These are phyloP conservation scores for Glycine tomentella DNA, from an alignment of 306 rosid genomes.

Conservation along the genomic window DNA sequence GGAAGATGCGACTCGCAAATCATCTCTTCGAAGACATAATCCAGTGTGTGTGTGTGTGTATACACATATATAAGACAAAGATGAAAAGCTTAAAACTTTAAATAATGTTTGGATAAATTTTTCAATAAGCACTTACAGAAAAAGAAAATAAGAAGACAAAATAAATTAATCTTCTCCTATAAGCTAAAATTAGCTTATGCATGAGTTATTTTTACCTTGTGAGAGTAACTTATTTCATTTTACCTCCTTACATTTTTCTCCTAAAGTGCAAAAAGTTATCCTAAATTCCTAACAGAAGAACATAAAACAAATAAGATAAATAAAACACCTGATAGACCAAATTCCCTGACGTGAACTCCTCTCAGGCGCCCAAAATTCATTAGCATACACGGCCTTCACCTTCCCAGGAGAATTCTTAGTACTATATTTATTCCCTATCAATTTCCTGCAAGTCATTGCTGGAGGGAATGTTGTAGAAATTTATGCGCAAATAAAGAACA, in stretches of 20 bases:
- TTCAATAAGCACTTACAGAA: background rate
- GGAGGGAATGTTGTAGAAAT: background rate
- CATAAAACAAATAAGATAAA: background rate
- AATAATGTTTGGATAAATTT: no score
- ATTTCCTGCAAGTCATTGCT: constrained; percentile 60
- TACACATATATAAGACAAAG: background rate
- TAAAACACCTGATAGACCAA: constrained; percentile 77
- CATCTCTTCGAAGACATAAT: background rate
- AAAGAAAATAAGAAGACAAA: background rate
- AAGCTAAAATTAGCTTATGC: no score
- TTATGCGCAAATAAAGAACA: background rate
- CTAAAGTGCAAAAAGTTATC: no score
- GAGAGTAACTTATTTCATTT: no score
- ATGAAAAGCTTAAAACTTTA: constrained; percentile 2
- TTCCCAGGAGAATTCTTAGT: constrained; percentile 43
- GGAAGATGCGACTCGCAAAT: constrained; percentile 58
- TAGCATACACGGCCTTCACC: constrained; percentile 62
- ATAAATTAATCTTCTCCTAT: no score
- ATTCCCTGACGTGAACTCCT: constrained; percentile 60
- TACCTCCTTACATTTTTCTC: background rate
- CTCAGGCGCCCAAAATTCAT: constrained; percentile 61
- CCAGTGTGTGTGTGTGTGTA: no score
- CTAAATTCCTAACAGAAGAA: no score
- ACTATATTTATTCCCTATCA: constrained; percentile 50
- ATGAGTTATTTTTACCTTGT: no score